These are phyloP conservation scores for Polymyxa betae DNA, from an alignment of 208 protist species.

Conservation along the genomic window DNA sequence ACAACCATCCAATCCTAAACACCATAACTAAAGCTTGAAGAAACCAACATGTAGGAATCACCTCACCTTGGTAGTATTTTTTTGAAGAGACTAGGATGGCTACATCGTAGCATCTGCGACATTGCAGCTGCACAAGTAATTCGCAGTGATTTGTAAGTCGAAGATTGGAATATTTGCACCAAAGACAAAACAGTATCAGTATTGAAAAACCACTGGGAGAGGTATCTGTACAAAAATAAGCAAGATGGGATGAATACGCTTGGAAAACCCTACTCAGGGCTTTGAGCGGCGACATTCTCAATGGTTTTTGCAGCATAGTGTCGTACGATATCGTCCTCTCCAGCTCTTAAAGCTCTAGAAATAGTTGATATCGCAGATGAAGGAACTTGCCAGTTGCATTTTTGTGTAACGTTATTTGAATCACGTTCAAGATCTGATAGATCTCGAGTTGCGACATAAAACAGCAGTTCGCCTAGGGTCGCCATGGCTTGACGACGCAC, in stretches of 20 bases:
- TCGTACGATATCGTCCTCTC: not conserved
- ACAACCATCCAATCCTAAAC: conserved; percentile 42
- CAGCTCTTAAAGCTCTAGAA: not conserved
- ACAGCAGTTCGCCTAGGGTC: conserved; percentile 8
- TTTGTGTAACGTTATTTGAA: not conserved
- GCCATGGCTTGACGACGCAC: not conserved
- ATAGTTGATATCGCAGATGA: not conserved
- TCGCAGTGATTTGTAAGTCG: conserved; percentile 14
- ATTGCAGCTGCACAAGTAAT: conserved; percentile 6
- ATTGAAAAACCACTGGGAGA: not conserved
- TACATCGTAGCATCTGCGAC: conserved; percentile 27
- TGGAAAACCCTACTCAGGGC: conserved; percentile 11
- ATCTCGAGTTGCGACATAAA: conserved; percentile 13
- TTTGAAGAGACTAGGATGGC: not conserved
- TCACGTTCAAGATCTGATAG: not conserved
- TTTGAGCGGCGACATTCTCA: conserved; percentile 48
- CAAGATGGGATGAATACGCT: no score
- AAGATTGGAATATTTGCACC: conserved; percentile 35
- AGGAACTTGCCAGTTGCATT: not conserved
- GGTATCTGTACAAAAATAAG: not conserved
- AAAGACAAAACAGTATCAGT: not conserved
- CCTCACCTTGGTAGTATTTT: conserved; percentile 10
- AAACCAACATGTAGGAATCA: not conserved
- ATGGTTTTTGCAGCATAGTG: conserved; percentile 49
- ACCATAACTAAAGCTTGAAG: not conserved